These are phyloP conservation scores for Boletus eberwhitei DNA, from an alignment of 768 basidiomycete species.

Conservation along the genomic window DNA sequence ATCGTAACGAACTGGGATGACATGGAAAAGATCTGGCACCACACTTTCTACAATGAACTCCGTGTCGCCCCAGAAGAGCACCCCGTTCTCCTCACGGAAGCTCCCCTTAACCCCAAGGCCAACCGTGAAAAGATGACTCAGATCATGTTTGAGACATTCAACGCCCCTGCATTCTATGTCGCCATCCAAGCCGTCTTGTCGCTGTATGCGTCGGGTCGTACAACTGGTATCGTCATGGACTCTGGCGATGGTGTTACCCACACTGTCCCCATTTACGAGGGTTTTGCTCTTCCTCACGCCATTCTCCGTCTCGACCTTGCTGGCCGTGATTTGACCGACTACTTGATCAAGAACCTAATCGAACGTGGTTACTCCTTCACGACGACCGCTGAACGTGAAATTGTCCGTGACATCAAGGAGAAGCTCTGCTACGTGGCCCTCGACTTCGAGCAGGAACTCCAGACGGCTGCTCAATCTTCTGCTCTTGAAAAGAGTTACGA, in stretches of 20 bases:
- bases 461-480: conserved; percentile 86
- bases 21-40: conserved; percentile 99
- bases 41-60: conserved; percentile 88
- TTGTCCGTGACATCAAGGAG: conserved; percentile 95
- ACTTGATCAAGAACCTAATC: conserved; percentile 77
- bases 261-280: conserved; percentile 96
- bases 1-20: conserved; percentile 99
- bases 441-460: conserved; percentile 91
- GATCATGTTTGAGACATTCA: conserved; percentile 80
- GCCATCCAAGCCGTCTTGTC: conserved; percentile 73
- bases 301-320: conserved; percentile 90
- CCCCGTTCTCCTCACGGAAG: conserved; percentile 68
- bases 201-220: conserved; percentile 90
- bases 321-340: conserved; percentile 88
- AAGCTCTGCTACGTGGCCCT: conserved; percentile 92
- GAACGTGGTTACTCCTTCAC: conserved; percentile 95
- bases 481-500: conserved; percentile 93
- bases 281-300: conserved; percentile 88
- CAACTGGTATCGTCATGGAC: conserved; percentile 92
- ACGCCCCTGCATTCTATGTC: conserved; percentile 72
- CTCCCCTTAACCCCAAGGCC: conserved; percentile 69
- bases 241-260: conserved; percentile 96
- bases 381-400: conserved; percentile 90
- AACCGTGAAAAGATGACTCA: conserved; percentile 77
- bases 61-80: conserved; percentile 78